These are phyloP conservation scores for Brassica rapa DNA, from an alignment of 345 rosid species.

Conservation along the genomic window DNA sequence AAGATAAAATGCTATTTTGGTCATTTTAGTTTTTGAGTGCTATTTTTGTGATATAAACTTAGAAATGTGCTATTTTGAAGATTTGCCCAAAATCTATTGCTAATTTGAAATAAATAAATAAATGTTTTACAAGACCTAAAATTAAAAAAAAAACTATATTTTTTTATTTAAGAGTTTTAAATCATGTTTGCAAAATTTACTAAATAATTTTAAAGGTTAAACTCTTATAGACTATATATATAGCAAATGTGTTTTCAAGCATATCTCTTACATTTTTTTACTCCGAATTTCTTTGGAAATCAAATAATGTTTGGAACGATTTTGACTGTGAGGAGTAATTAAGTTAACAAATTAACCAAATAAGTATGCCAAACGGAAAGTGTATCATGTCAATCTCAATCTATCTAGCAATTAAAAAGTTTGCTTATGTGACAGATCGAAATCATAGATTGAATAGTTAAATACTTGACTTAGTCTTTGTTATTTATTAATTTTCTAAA, in stretches of 20 bases:
- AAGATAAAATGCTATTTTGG: too few relatives aligned
- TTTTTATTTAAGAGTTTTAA: not conserved
- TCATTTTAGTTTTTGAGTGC: too few relatives aligned
- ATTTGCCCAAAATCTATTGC: not conserved
- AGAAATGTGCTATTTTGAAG: too few relatives aligned
- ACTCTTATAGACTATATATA: not conserved
- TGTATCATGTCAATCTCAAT: not conserved
- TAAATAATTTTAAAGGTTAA: not conserved
- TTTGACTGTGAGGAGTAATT: not conserved
- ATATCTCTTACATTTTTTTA: not conserved
- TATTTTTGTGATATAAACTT: too few relatives aligned
- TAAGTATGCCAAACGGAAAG: not conserved
- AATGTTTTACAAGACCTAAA: not conserved
- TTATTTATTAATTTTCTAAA: too few relatives aligned
- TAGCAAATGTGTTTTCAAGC: not conserved
- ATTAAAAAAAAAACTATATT: too few relatives aligned
- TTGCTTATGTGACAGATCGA: not conserved
- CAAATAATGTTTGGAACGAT: not conserved
- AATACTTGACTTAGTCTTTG: not conserved
- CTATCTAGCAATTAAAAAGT: not conserved
- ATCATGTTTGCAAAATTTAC: not conserved
- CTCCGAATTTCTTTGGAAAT: conserved; percentile 1
- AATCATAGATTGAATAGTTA: conserved; percentile 3
- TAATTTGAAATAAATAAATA: not conserved
- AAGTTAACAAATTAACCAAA: not conserved